These are phyloP conservation scores for Exophiala sideris DNA, from an alignment of 2,329 filamentous ascomycete species.

Conservation along the genomic window DNA sequence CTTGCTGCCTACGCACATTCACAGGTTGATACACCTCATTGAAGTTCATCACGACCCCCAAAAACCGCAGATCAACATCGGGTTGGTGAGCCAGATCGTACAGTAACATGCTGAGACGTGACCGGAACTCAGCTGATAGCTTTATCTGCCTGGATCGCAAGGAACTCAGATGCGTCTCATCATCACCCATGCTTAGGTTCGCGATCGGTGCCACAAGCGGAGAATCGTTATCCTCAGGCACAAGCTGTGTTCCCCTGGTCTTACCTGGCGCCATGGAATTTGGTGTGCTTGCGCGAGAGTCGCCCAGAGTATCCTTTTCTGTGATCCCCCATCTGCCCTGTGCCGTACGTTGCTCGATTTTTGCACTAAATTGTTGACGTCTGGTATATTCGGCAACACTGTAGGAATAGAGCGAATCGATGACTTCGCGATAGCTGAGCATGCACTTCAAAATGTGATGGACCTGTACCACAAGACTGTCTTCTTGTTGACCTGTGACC, in stretches of 20 bases:
- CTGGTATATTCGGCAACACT: slow-evolving; percentile 90
- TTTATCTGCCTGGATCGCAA: slow-evolving; percentile 70
- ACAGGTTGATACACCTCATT: slow-evolving; percentile 91
- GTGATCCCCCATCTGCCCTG: slow-evolving; percentile 62
- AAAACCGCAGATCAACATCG: slow-evolving; percentile 90
- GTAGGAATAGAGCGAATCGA: slow-evolving; percentile 92
- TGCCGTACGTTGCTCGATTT: slow-evolving; percentile 64
- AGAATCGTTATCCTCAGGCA: slow-evolving; percentile 23
- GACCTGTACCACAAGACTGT: slow-evolving; percentile 83
- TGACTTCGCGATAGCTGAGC: slow-evolving; percentile 87
- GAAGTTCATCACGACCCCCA: slow-evolving; percentile 98
- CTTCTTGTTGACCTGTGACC: slow-evolving; percentile 56
- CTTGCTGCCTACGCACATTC: slow-evolving; percentile 55
- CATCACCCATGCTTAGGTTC: slow-evolving; percentile 30
- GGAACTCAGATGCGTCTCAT: slow-evolving; percentile 67
- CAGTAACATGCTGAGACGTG: slow-evolving; percentile 73
- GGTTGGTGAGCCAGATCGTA: slow-evolving; percentile 91
- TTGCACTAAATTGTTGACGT: slow-evolving; percentile 78
- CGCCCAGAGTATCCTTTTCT: slow-evolving; percentile 48
- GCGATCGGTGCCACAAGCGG: slow-evolving; percentile 9
- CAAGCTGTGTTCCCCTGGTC: slow-evolving; percentile 7
- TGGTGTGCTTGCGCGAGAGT: slow-evolving; percentile 30
- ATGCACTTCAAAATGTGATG: slow-evolving; percentile 91
- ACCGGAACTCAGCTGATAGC: slow-evolving; percentile 72
- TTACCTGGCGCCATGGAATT: slow-evolving; percentile 8